Base-by-base conservation (phyloP, 1,139 yeast species). In the Scheffersomyces cryptocercus region DNA sequence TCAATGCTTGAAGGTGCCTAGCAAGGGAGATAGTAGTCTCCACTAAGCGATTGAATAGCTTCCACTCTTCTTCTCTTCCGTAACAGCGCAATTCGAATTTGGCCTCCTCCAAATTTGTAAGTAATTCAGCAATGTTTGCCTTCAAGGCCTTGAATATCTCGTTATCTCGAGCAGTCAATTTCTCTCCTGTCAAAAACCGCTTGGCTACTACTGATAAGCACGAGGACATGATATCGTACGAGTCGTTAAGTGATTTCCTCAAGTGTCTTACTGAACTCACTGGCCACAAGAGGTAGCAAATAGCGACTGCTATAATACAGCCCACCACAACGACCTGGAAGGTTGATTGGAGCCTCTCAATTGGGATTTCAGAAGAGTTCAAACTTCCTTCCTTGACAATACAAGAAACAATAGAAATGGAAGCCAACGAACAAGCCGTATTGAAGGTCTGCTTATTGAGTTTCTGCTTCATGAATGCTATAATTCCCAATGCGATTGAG, bases 351-450 rank as follows among this genome's bases (percentile, higher is more conserved):
- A 88, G 67, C 51, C 85, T 73, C 28, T 67, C 68, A 46, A 82
- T 59, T 0, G 91, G 87, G n/a, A 87, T 71, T 12, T 61, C 61
- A 9, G 84, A 83, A 0, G 82, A 74, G 55, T 85, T 85, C 37
- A 79, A 65, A 37, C 86, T 78, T 10, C 91, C 93, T 56, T 88
- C 96, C 54, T 85, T 84, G n/a, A 87, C 80, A 36, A 88, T 74
- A 49, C 88, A 83, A 0, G 90, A 77, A 10, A 87, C 83, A 37
- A 87, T 68, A 8, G 87, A 78, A 42, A 88, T 85, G 13, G 88
- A 82, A 0, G 95, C 89, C 42, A 88, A 68, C 0, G 90, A 82
- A 55, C 95, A 85, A 0, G 96, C 93, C 12, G 93, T 87, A 53
- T 85, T 86, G 60, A 87, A 87, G 0, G 88, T 84, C 29, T 81